A percentile compares a stretch with the other conserved stretches of the same genome.
Conservation (phyloP, 768 basidiomycete species). For the Mycena epipterygia region DNA sequence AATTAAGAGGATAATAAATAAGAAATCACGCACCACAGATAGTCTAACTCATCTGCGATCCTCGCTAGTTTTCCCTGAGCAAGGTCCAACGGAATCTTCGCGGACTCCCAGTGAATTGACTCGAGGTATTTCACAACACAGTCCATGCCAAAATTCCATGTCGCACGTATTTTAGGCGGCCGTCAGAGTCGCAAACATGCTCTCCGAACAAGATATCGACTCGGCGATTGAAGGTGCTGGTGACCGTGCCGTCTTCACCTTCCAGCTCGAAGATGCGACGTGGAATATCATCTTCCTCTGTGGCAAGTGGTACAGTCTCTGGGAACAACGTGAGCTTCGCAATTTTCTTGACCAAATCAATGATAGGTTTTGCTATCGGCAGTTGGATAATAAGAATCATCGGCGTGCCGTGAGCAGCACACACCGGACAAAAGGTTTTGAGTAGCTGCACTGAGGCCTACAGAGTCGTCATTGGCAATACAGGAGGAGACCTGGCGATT, state of each 20-base stretch:
- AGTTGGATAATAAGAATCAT: no score
- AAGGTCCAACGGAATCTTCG: neutral
- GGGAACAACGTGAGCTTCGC: constrained; percentile 11
- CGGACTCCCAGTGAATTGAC: neutral
- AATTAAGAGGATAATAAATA: neutral
- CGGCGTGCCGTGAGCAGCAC: no score
- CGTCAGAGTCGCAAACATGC: no score
- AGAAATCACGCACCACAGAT: neutral
- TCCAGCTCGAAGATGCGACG: constrained; percentile 17
- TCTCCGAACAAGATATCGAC: no score
- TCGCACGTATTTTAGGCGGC: no score
- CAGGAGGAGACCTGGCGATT: constrained; percentile 3
- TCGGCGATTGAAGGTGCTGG: constrained; percentile 14
- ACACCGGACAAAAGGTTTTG: no score
- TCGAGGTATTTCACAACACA: no score
- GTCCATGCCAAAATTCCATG: no score
- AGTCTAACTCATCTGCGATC: neutral
- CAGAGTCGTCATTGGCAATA: constrained; percentile 5
- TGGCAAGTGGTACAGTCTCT: constrained; percentile 20
- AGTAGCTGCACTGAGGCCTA: no score
- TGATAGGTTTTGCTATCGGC: no score
- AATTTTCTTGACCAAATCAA: constrained; percentile 13
- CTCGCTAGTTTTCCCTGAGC: neutral
- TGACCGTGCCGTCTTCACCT: constrained; percentile 12
- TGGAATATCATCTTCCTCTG: constrained; percentile 20